phyloP scores from a whole-genome alignment of 768 basidiomycete species.

The Cytidiella melzeri region DNA sequence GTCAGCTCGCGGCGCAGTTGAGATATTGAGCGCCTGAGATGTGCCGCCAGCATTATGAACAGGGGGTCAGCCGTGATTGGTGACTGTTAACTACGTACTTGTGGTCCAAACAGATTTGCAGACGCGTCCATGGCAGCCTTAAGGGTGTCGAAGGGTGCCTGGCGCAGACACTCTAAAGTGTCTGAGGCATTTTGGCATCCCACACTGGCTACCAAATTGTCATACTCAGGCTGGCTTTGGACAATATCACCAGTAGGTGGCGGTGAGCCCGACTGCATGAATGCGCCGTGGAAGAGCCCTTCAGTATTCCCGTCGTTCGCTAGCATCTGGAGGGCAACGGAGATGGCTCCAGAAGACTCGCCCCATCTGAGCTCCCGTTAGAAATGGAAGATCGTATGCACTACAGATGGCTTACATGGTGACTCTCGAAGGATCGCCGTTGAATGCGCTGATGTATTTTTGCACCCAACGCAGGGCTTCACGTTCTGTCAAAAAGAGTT shows the following conservation, averaged over 20 bases:
- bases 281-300: constrained; percentile 28
- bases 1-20: constrained; percentile 46
- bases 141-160: constrained; percentile 26
- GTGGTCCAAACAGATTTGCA: constrained; percentile 25
- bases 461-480: constrained; percentile 9
- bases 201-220: constrained; percentile 31
- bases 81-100: background rate
- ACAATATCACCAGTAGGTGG: constrained; percentile 11
- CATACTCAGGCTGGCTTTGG: constrained; percentile 32
- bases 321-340: constrained; percentile 24
- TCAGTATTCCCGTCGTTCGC: constrained; percentile 18
- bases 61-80: background rate
- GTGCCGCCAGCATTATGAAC: background rate
- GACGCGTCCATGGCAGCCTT: constrained; percentile 27
- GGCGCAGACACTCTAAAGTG: constrained; percentile 40
- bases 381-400: background rate
- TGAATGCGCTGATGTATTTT: constrained; percentile 6
- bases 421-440: constrained; percentile 7
- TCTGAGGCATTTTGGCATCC: constrained; percentile 31
- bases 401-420: constrained; percentile 4
- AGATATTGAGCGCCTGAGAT: constrained; percentile 11
- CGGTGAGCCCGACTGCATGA: constrained; percentile 26
- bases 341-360: constrained; percentile 34
- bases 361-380: constrained; percentile 22
- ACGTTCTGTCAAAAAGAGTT: constrained; percentile 2